Conservation (phyloP, 1,284 basidiomycete genomes). For the Ustilago trichophora region DNA sequence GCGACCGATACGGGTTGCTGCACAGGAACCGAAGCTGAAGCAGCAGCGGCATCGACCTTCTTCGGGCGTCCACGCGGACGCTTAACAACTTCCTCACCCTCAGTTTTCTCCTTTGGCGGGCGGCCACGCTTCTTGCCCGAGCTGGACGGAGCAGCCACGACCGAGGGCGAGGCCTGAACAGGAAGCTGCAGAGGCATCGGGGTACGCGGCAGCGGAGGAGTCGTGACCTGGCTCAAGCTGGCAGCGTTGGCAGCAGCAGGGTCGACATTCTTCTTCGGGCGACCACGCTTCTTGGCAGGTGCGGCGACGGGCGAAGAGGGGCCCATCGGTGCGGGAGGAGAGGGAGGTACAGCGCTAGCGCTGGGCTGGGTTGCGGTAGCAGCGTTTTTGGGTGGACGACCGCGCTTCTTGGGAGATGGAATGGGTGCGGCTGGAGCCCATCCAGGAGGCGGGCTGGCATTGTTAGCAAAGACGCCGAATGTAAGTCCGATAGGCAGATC, state of each 20-base stretch:
- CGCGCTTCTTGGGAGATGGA: constrained; percentile 30
- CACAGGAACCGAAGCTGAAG: neutral
- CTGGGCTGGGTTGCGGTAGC: neutral
- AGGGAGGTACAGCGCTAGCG: neutral
- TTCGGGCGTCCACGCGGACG: constrained; percentile 41
- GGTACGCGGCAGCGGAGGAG: constrained; percentile 20
- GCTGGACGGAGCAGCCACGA: constrained; percentile 15
- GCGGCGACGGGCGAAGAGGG: neutral
- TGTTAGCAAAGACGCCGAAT: neutral
- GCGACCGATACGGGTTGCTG: neutral
- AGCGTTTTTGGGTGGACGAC: constrained; percentile 11
- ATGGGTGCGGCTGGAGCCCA: neutral
- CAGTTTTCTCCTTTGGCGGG: constrained; percentile 31
- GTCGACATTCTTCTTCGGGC: constrained; percentile 22
- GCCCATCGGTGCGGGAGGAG: constrained; percentile 1
- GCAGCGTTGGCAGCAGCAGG: constrained; percentile 11
- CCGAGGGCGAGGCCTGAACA: constrained; percentile 8
- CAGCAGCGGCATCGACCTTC: constrained; percentile 19
- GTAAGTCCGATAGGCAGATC: constrained; percentile 3
- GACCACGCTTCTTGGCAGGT: constrained; percentile 22
- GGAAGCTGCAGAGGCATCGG: constrained; percentile 5
- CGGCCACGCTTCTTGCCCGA: constrained; percentile 38
- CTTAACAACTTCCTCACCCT: constrained; percentile 28
- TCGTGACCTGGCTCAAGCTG: constrained; percentile 14
- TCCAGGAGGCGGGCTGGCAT: too few species aligned